These are phyloP conservation scores for Pyrenochaeta sp. DNA, from an alignment of 2,329 filamentous ascomycete species.

Conservation along the genomic window DNA sequence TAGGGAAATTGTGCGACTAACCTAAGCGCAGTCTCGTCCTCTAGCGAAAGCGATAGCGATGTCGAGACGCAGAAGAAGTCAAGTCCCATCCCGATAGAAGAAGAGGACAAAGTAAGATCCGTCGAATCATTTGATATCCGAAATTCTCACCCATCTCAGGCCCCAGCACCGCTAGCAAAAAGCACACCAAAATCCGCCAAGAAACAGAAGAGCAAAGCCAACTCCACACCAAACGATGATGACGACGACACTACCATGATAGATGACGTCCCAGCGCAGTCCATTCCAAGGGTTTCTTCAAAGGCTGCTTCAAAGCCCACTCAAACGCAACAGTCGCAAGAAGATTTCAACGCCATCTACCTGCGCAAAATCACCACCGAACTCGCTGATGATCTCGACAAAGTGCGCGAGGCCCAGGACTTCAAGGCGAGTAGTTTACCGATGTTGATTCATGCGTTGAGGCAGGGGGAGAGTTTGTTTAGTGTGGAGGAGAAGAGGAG, in stretches of 20 bases:
- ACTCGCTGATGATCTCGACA: conserved; percentile 77
- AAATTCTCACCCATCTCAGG: no score
- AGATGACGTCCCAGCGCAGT: conserved; percentile 23
- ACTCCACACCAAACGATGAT: neutral
- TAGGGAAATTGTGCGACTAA: conserved; percentile 13
- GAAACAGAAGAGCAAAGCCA: conserved; percentile 21
- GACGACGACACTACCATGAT: conserved; percentile 27
- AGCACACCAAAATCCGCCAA: conserved; percentile 13
- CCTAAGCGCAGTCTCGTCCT: conserved; percentile 36
- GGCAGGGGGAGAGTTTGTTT: conserved; percentile 72
- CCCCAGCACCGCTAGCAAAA: conserved; percentile 2
- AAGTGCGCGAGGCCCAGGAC: conserved; percentile 72
- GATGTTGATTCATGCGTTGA: conserved; percentile 72
- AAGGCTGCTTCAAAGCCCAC: neutral
- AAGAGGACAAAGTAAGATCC: neutral
- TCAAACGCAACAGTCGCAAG: conserved; percentile 12
- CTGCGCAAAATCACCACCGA: conserved; percentile 74
- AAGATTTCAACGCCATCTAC: conserved; percentile 70
- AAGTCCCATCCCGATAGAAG: conserved; percentile 2
- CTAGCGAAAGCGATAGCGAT: conserved; percentile 44
- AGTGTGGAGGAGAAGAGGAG: conserved; percentile 61
- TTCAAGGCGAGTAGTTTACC: conserved; percentile 70
- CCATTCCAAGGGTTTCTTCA: conserved; percentile 4
- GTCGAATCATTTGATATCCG: neutral
- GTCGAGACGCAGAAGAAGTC: conserved; percentile 22